Percentiles rank a stretch among this genome's conserved stretches.
phyloP scores from a whole-genome alignment of 1,284 basidiomycete species.

The Kwoniella shivajii region DNA sequence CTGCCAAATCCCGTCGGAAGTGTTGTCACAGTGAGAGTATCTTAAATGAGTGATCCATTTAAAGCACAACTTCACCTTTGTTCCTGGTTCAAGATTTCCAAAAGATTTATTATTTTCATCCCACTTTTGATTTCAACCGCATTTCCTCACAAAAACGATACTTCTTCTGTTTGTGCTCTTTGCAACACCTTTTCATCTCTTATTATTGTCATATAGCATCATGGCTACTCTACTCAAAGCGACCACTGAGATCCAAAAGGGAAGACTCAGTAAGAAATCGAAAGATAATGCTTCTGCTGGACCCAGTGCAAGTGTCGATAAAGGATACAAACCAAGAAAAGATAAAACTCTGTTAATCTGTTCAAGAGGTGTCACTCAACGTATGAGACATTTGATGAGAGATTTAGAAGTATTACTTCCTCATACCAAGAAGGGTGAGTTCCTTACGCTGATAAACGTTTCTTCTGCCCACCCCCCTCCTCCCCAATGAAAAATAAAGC shows the following conservation, averaged over 20 bases:
- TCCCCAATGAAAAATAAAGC: too few relatives aligned
- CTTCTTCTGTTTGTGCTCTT: too few relatives aligned
- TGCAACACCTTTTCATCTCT: too few relatives aligned
- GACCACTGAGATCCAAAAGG: constrained; percentile 20
- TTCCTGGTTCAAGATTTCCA: neutral
- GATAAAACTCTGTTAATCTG: constrained; percentile 82
- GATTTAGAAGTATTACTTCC: constrained; percentile 89
- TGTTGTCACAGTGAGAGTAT: neutral
- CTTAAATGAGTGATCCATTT: too few relatives aligned
- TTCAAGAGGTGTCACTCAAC: constrained; percentile 90
- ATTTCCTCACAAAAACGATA: too few relatives aligned
- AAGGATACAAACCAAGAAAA: constrained; percentile 54
- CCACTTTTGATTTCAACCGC: too few relatives aligned
- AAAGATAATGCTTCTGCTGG: constrained; percentile 14
- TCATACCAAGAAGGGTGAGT: constrained; percentile 92
- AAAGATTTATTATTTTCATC: neutral
- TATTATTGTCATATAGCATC: neutral
- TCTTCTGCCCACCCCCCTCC: too few relatives aligned
- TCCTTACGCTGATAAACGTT: neutral
- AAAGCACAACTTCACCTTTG: too few relatives aligned
- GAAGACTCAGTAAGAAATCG: constrained; percentile 25
- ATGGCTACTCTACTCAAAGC: constrained; percentile 32
- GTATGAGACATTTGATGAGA: constrained; percentile 97
- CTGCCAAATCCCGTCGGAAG: neutral
- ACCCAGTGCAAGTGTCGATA: constrained; percentile 22